Evolutionary conservation across 2,329 filamentous ascomycete species (phyloP), one percentile per base, ranked within the genome.

Genomic region (Chaetothyriales sp.): DNA sequence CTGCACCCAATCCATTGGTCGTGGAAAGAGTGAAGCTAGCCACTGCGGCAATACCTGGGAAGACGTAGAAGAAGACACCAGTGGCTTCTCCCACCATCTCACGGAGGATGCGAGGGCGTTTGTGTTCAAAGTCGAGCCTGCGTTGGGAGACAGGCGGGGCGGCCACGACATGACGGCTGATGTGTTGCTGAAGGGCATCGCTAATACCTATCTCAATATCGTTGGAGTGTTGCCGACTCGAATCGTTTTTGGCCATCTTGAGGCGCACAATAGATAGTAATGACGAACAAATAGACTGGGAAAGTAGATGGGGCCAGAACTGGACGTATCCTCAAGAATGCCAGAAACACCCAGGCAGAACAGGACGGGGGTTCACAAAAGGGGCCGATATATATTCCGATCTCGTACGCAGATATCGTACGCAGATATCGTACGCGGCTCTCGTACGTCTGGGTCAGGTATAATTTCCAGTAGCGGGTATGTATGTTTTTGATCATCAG

Each of bases 11-110:
- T 55, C 76, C 73, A 47, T 54, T 58, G 22, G 59, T 61, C 0
- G 56, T 57, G 4, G 58, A 54, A 2, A 77, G 53, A 5, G 72
- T 73, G 60, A 78, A 78, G 13, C 68, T 63, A 2, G 76, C 73
- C 2, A 72, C 69, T 2, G 76, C 73, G 13, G 48, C 46, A 33
- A 47, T 50, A 20, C 48, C 47, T 8, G 57, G 52, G 44, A 59
- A 70, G 63, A 74, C 73, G 60, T 76, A 78, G 61, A 77, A 75
- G 67, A 79, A 79, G 2, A 78, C 75, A 2, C 77, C 77, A 1
- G 74, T 74, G 2, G 75, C 75, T 61, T 81, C 77, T 3, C 74
- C 77, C 55, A 74, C 66, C 66, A 74, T 75, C 60, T 80, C 75
- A 48, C 77, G 66, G 40, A 80, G 63, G 70, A 73, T 75, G 52